Conservation (phyloP, 441 rosid species). For the Gossypium aridum region DNA sequence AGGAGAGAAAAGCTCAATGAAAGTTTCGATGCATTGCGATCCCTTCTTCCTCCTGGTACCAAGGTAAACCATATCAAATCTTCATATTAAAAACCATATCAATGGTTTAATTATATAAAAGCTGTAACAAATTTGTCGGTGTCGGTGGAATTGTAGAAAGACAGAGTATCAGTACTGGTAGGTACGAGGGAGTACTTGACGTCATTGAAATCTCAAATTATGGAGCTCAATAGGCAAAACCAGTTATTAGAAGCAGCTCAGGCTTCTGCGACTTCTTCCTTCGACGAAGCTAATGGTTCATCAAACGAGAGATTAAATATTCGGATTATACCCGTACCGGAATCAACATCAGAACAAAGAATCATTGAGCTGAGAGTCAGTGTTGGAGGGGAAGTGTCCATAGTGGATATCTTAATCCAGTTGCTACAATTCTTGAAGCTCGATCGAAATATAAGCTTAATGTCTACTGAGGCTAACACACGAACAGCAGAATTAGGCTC, state of each 20-base stretch:
- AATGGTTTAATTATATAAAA: background rate
- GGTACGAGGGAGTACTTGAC: constrained; percentile 41
- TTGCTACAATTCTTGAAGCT: constrained; percentile 7
- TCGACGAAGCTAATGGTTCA: background rate
- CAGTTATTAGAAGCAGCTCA: constrained; percentile 11
- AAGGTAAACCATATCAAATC: constrained; percentile 35
- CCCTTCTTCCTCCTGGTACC: constrained; percentile 71
- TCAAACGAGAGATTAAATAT: background rate
- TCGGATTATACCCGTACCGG: background rate
- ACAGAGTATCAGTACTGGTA: constrained; percentile 49
- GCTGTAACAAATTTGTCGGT: background rate
- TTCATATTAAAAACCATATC: background rate
- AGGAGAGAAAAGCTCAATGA: constrained; percentile 84
- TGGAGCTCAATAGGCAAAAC: constrained; percentile 6
- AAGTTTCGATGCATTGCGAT: constrained; percentile 55
- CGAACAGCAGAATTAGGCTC: background rate
- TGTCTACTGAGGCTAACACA: constrained; percentile 6
- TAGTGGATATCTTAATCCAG: background rate
- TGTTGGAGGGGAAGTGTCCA: background rate
- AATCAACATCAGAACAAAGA: constrained; percentile 7
- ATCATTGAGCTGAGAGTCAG: background rate
- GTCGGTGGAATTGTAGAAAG: constrained; percentile 35
- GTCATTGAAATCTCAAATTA: constrained; percentile 34
- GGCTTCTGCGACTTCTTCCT: background rate
- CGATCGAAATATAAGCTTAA: constrained; percentile 6